Evolutionary conservation across 2,329 filamentous ascomycete genomes (phyloP), one percentile per base, ranked within the genome.

Genomic region (Aspergillus sergii): DNA sequence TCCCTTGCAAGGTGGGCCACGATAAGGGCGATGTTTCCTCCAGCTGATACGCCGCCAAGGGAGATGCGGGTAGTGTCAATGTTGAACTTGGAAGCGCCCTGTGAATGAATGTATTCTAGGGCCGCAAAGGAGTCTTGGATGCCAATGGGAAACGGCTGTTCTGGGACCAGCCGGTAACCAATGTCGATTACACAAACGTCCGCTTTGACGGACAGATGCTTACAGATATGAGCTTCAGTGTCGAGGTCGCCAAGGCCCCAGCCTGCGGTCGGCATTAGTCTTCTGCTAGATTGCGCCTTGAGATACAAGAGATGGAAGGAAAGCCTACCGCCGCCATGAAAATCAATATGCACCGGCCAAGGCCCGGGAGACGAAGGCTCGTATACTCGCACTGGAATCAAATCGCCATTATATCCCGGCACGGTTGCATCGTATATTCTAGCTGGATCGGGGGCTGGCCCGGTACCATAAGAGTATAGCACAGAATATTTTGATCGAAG

Each of bases 131-230:
- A 80, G 72, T 86, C 84, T n/a, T 81, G 78, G 21, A 82, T 77
- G 34, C 75, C 76, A 16, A 78, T 78, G n/a, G 84, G 84, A 62
- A 83, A 85, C 6, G 80, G 72, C 64, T 79, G 69, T 69, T 85
- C 83, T 10, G 84, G 84, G 0, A 84, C 81, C 1, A 85, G 78
- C 5, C 84, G 79, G 67, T 86, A 86, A n/a, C 72, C 82, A 12
- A 85, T 80, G 66, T 84, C 81, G 59, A 86, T 76, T 32, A 85
- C 82, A 16, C 76, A 77, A 32, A 83, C 82, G 30, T 75, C 73
- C 26, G 79, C 79, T 53, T 78, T 74, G 32, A 75, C 73, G 71
- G 79, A 82, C 28, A 85, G 75, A 66, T 84, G 81, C 58, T 77
- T 76, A 76, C 82, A 84, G 60, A 84, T 80, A 65, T 83, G 79